Percentiles rank a stretch among this genome's conserved stretches.
Conservation (phyloP, 2,329 filamentous ascomycete genomes). For the Ascocoryne sarcoides region DNA sequence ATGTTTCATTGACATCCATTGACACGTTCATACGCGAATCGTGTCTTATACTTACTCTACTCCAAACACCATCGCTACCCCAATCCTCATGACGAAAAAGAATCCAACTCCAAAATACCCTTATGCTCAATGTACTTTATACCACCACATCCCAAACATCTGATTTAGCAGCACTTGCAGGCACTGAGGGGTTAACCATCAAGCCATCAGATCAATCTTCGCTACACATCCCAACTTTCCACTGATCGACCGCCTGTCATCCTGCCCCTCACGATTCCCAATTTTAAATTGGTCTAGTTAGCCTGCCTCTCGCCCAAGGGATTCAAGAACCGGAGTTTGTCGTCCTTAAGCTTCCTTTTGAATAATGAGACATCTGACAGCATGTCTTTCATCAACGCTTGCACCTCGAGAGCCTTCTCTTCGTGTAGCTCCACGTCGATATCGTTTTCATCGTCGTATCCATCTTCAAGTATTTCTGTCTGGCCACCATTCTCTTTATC, state of each 20-base stretch:
- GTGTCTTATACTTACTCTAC: background rate
- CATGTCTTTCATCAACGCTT: conserved; percentile 78
- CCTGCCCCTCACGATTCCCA: background rate
- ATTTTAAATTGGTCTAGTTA: conserved; percentile 19
- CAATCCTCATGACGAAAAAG: background rate
- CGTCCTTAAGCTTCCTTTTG: conserved; percentile 77
- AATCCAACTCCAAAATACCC: conserved; percentile 3
- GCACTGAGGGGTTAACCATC: background rate
- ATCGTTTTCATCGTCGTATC: conserved; percentile 52
- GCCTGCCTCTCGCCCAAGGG: conserved; percentile 39
- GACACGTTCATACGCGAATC: background rate
- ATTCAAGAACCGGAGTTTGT: conserved; percentile 56
- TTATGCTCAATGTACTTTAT: too few species aligned
- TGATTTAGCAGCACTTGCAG: background rate
- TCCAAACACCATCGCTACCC: conserved; percentile 20
- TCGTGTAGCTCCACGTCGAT: conserved; percentile 42
- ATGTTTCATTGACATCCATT: too few species aligned
- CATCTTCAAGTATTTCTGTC: conserved; percentile 23
- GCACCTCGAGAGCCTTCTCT: conserved; percentile 54
- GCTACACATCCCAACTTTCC: too few species aligned
- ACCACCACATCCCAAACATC: too few species aligned
- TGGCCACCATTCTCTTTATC: conserved; percentile 27
- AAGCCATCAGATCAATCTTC: background rate
- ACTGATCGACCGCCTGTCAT: too few species aligned
- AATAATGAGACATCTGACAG: conserved; percentile 73